Evolutionary conservation across 306 rosid species (phyloP), one percentile per base, ranked within the genome.

Genomic region (Chamaecrista fasciculata): DNA sequence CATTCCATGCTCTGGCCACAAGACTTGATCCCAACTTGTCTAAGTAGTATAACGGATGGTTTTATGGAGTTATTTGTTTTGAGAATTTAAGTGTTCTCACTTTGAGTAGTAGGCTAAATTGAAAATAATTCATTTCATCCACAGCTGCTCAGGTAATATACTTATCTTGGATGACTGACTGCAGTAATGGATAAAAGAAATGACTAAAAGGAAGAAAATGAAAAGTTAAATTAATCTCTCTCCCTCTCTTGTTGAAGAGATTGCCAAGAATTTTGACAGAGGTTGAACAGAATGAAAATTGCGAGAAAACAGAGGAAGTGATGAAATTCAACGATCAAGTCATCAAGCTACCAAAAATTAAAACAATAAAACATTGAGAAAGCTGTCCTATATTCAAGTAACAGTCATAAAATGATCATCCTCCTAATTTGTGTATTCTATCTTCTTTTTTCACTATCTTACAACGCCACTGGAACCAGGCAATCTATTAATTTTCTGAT

Each of bases 391-490:
- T 23, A 31, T 58, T 31, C 23, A 15, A 57, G 43, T 6, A 33
- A 29, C 5, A 28, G 14, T 57, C 42, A 7, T n/a, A 15, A 58
- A 57, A 21, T 28, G 39, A 11, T 34, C 52, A 76, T 44, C 39
- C 16, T 42, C 21, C 20, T 36, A 60, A 66, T 43, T 43, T 15
- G 56, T 39, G 68, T 31, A 69, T 10, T 66, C 16, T 58, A 72
- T 29, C 55, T 9, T 43, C 46, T 36, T 40, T 36, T 6, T 25
- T 42, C 11, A 31, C 77, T 61, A 72, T 79, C 73, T 70, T 53
- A 87, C 70, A 77, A 92, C 78, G 49, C 96, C 95, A 57, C 98
- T 92, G 56, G 31, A 84, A 24, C 98, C 98, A 5, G 96, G 85
- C 55, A 74, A 66, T 81, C 87, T 87, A 52, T 80, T 82, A 86